Evolutionary conservation across 2,329 filamentous ascomycete genomes (phyloP).

Genomic region (Xylariales sp.): DNA sequence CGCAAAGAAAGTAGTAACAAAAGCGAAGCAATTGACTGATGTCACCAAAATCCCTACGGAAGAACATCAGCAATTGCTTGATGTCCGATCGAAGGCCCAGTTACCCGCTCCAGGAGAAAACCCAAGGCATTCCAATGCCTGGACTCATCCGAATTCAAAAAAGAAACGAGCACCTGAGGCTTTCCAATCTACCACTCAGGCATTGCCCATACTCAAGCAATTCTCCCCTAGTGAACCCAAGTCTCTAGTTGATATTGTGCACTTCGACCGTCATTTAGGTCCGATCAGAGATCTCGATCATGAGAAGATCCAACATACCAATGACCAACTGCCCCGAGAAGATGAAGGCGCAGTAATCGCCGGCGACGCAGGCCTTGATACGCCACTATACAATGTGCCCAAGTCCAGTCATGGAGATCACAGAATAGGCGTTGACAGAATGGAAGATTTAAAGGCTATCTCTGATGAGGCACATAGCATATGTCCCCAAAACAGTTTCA

Average conservation of each 20-base stretch:
- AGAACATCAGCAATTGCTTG: background rate
- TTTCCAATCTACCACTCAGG: background rate
- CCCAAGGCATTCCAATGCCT: background rate
- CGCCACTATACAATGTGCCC: background rate
- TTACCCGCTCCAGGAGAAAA: background rate
- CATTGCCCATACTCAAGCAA: background rate
- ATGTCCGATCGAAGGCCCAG: background rate
- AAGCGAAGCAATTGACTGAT: background rate
- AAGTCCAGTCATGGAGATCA: background rate
- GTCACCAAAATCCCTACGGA: background rate
- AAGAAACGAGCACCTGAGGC: background rate
- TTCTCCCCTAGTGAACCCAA: background rate
- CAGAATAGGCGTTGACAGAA: background rate
- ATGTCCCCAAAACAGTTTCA: no score
- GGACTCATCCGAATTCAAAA: background rate
- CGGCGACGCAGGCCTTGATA: background rate
- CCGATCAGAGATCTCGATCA: background rate
- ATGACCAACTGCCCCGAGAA: background rate
- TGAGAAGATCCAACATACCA: background rate
- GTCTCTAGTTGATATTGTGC: background rate
- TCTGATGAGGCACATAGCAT: background rate
- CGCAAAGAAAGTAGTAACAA: background rate
- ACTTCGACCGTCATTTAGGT: background rate
- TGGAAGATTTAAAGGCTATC: background rate
- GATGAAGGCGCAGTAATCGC: background rate